A percentile compares a stretch with the other conserved stretches of the same genome.
phyloP scores from a whole-genome alignment of 2,329 filamentous ascomycete species.

The Neopestalotiopsis sp. region DNA sequence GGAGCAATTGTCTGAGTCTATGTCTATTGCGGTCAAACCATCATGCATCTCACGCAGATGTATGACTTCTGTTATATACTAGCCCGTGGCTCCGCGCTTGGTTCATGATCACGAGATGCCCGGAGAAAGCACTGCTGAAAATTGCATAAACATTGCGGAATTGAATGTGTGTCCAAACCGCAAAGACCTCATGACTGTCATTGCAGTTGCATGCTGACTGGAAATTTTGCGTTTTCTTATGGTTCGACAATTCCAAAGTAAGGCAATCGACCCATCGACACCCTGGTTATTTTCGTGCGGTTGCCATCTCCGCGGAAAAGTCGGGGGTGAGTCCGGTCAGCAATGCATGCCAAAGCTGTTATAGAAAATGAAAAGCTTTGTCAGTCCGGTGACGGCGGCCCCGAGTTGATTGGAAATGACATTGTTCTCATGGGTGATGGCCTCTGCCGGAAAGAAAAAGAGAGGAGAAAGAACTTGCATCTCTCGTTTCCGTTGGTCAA shows the following conservation, averaged over 20 bases:
- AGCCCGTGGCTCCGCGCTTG: neutral
- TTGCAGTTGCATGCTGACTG: slow-evolving; percentile 5
- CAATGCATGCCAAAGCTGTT: neutral
- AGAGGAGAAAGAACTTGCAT: neutral
- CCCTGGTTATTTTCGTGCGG: slow-evolving; percentile 25
- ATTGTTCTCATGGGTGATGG: neutral
- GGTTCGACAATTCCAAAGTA: neutral
- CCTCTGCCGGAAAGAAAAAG: neutral
- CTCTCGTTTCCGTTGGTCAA: neutral
- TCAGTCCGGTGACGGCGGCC: neutral
- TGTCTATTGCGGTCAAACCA: neutral
- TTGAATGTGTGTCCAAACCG: neutral
- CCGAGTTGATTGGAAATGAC: neutral
- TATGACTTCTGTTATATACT: neutral
- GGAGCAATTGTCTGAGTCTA: neutral
- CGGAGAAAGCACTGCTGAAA: slow-evolving; percentile 14
- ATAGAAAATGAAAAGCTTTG: neutral
- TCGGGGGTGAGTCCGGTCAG: neutral
- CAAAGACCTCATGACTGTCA: neutral
- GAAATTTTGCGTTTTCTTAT: slow-evolving; percentile 11
- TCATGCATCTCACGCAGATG: neutral
- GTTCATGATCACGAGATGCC: neutral
- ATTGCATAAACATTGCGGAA: neutral
- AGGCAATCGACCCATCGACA: slow-evolving; percentile 22
- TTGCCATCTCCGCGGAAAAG: slow-evolving; percentile 27